phyloP scores from a whole-genome alignment of 179 eudicot genomes.

The Beta lomatogona region DNA sequence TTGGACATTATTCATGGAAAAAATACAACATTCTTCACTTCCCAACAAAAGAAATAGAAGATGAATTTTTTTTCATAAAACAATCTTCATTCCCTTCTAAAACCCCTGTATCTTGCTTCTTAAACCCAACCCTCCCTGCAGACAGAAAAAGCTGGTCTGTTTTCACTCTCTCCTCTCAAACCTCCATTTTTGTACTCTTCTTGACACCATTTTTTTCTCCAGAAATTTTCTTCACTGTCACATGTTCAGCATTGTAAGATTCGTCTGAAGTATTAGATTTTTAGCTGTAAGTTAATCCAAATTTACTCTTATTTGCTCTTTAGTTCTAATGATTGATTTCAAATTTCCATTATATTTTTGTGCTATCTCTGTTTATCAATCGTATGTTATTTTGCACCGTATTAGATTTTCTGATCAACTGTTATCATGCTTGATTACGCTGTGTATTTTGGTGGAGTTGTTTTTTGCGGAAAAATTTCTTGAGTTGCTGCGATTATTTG shows the following conservation, averaged over 20 bases:
- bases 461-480: neutral
- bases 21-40: too few species aligned
- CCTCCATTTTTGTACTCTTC: too few species aligned
- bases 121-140: neutral
- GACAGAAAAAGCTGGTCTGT: too few species aligned
- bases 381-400: neutral
- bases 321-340: neutral
- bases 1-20: too few species aligned
- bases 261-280: neutral
- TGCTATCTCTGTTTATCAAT: neutral
- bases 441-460: neutral
- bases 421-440: neutral
- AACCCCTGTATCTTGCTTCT: neutral
- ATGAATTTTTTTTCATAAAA: too few species aligned
- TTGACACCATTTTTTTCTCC: neutral
- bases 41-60: too few species aligned
- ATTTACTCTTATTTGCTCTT: neutral
- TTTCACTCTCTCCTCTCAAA: too few species aligned
- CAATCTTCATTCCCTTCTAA: neutral
- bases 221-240: conserved; percentile 1
- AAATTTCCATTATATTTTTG: neutral
- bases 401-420: neutral
- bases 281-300: conserved; percentile 6
- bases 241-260: neutral
- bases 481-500: neutral